Base-by-base conservation (phyloP, 2,329 filamentous ascomycete genomes). In the Scolecobasidium constrictum region DNA sequence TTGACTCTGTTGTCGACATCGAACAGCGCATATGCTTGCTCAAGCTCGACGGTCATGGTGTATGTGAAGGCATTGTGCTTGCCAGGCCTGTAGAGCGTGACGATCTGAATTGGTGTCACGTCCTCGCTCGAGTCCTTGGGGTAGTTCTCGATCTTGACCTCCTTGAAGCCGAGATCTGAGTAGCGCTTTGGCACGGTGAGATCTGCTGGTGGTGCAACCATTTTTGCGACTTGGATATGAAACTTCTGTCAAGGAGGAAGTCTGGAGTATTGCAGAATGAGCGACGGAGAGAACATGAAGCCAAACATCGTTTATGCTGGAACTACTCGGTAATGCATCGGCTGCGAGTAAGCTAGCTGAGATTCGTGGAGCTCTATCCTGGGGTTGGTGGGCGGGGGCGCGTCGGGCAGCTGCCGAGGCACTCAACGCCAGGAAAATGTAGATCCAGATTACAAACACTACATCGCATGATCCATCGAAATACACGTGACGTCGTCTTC, bases 31-130 rank as follows among this genome's bases (percentile, higher is more conserved):
- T 70, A 72, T 11, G 73, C 75, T 3, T 60, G 49, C 46, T 75
- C 69, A 21, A 86, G 66, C 51, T 81, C 78, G 13, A 61, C 53
- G 52, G 73, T 72, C 77, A 85, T 84, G 12, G 61, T 65, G 16
- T 69, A 63, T 3, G 78, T 84, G 60, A 85, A 84, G 47, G 77
- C 80, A 69, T 86, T 85, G 61, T 78, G 69, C 46, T 76, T 75
- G 9, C 64, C 58, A 1, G 81, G 81, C 15, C 82, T 75, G 61
- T 81, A 68, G 33, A 85, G 70, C 2, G 73, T 73, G 23, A 84
- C 58, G 48, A 83, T 57, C 39, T 85, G 68, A 40, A 83, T 69
- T 13, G 72, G 71, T 1, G 79, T 83, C 12, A 73, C 70, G 3
- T 68, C 62, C 9, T 69, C 57, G 0, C 43, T 47, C 6, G 79